Percentiles rank a stretch among this genome's conserved stretches.
phyloP scores from a whole-genome alignment of 2,329 filamentous ascomycete genomes.

The Fusarium phyllophilum region DNA sequence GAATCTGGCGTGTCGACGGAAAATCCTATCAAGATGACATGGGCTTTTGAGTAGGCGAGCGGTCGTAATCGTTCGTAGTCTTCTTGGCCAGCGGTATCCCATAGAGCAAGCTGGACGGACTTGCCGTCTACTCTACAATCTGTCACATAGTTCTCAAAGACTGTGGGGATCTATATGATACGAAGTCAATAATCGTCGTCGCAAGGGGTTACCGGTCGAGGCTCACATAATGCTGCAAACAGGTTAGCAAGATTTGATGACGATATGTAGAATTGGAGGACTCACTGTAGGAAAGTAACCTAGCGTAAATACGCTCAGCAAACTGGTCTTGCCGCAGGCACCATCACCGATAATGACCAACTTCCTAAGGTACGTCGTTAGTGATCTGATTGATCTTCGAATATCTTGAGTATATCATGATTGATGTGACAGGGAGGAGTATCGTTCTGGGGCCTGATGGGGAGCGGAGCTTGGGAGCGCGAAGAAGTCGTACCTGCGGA shows the following conservation, averaged over 20 bases:
- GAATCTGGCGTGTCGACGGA: constrained; percentile 95
- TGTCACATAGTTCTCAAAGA: constrained; percentile 99
- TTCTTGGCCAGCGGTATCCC: constrained; percentile 99
- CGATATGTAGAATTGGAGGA: constrained; percentile 40
- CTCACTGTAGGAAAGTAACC: constrained; percentile 97
- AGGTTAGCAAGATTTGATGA: constrained; percentile 43
- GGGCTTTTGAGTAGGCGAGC: constrained; percentile 94
- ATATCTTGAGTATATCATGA: neutral
- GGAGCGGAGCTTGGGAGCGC: constrained; percentile 2
- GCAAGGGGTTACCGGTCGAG: neutral
- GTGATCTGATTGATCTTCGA: constrained; percentile 1
- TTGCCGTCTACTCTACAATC: constrained; percentile 98
- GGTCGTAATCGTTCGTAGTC: constrained; percentile 97
- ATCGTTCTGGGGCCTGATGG: neutral
- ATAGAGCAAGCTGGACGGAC: constrained; percentile 96
- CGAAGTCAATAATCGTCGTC: constrained; percentile 36
- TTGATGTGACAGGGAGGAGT: neutral
- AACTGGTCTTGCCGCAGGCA: constrained; percentile 97
- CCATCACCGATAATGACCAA: constrained; percentile 97
- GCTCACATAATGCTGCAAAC: constrained; percentile 67
- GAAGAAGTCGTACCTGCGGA: constrained; percentile 68
- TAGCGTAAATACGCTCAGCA: constrained; percentile 96
- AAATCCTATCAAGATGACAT: constrained; percentile 96
- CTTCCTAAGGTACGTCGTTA: constrained; percentile 69
- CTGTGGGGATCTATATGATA: constrained; percentile 79